Percentiles rank a stretch among this genome's conserved stretches.
These are phyloP conservation scores for Parachaetomium inaequale DNA, from an alignment of 495 filamentous ascomycete genomes.

Conservation along the genomic window DNA sequence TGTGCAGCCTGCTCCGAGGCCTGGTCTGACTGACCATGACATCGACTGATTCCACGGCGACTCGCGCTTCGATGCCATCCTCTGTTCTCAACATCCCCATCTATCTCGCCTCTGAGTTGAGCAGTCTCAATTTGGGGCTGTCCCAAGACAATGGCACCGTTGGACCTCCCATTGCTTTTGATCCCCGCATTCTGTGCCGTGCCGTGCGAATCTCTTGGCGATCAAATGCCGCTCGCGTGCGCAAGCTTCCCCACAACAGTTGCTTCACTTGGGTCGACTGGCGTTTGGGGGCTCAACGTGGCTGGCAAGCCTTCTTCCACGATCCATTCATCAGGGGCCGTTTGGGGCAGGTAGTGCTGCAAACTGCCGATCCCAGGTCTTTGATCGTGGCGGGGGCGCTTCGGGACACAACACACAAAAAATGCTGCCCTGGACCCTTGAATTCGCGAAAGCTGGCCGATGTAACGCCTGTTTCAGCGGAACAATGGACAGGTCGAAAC, in stretches of 20 bases:
- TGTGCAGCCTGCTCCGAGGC: too few species aligned
- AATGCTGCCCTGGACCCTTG: neutral
- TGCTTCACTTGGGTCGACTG: slow-evolving; percentile 1
- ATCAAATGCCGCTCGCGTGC: slow-evolving; percentile 5
- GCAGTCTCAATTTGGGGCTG: neutral
- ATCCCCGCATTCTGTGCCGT: neutral
- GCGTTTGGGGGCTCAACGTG: neutral
- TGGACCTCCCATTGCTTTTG: neutral
- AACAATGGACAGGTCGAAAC: neutral
- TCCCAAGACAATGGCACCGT: neutral
- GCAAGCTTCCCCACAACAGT: neutral
- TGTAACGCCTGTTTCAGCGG: neutral
- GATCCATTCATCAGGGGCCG: neutral
- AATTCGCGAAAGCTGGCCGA: neutral
- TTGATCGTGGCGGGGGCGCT: neutral
- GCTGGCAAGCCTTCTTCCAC: neutral
- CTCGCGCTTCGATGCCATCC: too few species aligned
- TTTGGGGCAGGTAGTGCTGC: neutral
- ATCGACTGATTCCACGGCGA: too few species aligned
- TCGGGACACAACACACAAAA: neutral
- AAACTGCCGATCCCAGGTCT: neutral
- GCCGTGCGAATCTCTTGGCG: slow-evolving; percentile 9
- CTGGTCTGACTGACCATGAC: too few species aligned
- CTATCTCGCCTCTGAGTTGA: neutral
- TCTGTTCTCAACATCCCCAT: too few species aligned